A percentile compares a stretch with the other conserved stretches of the same genome.
Conservation (phyloP, 306 rosid species). For the Trifolium subterraneum region DNA sequence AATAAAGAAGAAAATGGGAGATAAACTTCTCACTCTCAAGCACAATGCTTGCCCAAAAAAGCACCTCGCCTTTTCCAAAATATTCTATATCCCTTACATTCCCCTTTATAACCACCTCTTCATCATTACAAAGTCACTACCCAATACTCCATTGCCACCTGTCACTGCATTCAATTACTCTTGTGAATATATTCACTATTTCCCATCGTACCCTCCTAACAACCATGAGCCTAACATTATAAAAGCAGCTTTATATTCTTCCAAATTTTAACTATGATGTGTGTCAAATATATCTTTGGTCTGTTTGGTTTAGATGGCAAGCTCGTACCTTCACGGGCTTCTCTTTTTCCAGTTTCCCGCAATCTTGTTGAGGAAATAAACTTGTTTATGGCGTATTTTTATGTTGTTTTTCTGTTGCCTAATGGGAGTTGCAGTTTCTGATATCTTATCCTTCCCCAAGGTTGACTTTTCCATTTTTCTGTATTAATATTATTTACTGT, state of each 20-base stretch:
- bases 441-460: background rate
- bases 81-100: background rate
- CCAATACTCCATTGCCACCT: background rate
- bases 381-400: background rate
- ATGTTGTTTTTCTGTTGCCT: background rate
- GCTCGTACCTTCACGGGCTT: background rate
- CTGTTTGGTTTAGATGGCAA: constrained; percentile 16
- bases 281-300: background rate
- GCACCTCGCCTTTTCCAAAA: background rate
- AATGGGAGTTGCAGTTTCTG: background rate
- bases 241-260: constrained; percentile 10
- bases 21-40: background rate
- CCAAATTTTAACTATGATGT: constrained; percentile 7
- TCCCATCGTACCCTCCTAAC: background rate
- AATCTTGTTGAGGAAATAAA: constrained; percentile 9
- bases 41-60: background rate
- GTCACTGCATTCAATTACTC: background rate
- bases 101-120: background rate
- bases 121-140: background rate
- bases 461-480: background rate
- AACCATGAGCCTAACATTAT: background rate
- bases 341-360: background rate
- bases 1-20: background rate
- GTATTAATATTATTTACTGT: background rate
- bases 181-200: background rate